A percentile compares a stretch with the other conserved stretches of the same genome.
phyloP scores from a whole-genome alignment of 768 basidiomycete genomes.

The Psilocybe azurescens region DNA sequence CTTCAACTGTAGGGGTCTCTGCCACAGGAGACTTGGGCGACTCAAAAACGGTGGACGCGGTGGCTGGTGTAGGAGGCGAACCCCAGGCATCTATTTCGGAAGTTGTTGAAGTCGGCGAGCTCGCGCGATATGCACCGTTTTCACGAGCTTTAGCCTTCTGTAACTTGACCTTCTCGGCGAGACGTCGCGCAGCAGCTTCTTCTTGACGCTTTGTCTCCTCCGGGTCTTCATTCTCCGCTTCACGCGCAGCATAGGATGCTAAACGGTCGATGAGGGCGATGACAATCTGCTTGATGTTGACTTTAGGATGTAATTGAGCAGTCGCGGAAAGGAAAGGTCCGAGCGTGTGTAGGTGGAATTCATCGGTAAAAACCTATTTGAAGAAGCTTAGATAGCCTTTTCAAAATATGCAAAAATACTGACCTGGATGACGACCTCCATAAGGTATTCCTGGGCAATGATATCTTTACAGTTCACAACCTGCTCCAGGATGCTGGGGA shows the following conservation, averaged over 20 bases:
- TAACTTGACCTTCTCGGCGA: slow-evolving; percentile 84
- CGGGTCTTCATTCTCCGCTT: slow-evolving; percentile 95
- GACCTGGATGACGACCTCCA: slow-evolving; percentile 99
- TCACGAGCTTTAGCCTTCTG: slow-evolving; percentile 72
- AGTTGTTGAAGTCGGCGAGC: slow-evolving; percentile 40
- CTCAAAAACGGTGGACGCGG: slow-evolving; percentile 35
- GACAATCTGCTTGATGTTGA: slow-evolving; percentile 98
- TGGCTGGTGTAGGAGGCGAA: slow-evolving; percentile 39
- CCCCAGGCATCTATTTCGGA: slow-evolving; percentile 52
- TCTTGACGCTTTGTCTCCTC: slow-evolving; percentile 94
- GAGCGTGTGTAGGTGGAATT: slow-evolving; percentile 96
- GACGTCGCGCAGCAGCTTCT: slow-evolving; percentile 86
- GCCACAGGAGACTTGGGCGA: slow-evolving; percentile 34
- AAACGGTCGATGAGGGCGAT: slow-evolving; percentile 97
- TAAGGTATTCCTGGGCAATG: slow-evolving; percentile 98
- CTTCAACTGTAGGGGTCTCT: slow-evolving; percentile 29
- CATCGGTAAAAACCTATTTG: slow-evolving; percentile 91
- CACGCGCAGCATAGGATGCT: slow-evolving; percentile 94
- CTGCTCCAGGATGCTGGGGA: slow-evolving; percentile 94
- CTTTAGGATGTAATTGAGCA: slow-evolving; percentile 95
- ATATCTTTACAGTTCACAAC: slow-evolving; percentile 98
- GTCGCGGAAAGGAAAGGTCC: slow-evolving; percentile 96
- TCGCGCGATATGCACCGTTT: slow-evolving; percentile 40
- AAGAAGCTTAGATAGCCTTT: background rate
- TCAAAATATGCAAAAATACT: slow-evolving; percentile 20